A percentile compares a stretch with the other conserved stretches of the same genome.
phyloP scores from a whole-genome alignment of 345 rosid species.

The Acer yangbiense region DNA sequence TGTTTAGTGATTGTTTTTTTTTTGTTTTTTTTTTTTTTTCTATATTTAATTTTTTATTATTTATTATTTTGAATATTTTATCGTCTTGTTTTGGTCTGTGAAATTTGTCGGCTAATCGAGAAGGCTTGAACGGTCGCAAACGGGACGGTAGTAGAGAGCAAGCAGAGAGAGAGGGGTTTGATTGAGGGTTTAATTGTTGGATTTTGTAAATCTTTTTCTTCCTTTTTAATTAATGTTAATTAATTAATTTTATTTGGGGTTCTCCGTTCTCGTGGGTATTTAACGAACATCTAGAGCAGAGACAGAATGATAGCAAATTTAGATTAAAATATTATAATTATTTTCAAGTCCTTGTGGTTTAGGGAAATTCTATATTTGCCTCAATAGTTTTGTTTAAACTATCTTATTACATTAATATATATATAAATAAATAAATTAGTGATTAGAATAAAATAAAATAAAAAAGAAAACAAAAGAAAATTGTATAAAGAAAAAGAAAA shows the following conservation, averaged over 20 bases:
- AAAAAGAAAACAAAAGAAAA: too few species aligned
- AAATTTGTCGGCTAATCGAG: conserved; percentile 36
- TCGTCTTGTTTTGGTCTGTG: conserved; percentile 29
- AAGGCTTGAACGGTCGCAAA: conserved; percentile 20
- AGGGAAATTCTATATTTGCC: background rate
- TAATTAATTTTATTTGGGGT: background rate
- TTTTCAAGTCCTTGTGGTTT: background rate
- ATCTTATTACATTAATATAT: too few species aligned
- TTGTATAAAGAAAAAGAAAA: too few species aligned
- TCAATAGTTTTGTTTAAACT: background rate
- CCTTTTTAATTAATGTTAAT: background rate
- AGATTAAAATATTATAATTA: background rate
- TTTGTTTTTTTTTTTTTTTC: background rate
- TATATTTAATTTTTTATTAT: too few species aligned
- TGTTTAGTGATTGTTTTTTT: background rate
- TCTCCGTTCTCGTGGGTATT: conserved; percentile 10
- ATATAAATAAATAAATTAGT: too few species aligned
- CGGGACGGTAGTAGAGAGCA: conserved; percentile 26
- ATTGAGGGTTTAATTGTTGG: conserved; percentile 14
- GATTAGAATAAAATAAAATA: too few species aligned
- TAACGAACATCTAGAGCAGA: conserved; percentile 20
- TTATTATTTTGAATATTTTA: background rate
- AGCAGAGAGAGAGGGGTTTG: background rate
- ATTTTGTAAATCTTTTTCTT: background rate
- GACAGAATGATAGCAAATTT: conserved; percentile 18